Base-by-base conservation (phyloP, 768 basidiomycete genomes). In the Hericium alpestre region DNA sequence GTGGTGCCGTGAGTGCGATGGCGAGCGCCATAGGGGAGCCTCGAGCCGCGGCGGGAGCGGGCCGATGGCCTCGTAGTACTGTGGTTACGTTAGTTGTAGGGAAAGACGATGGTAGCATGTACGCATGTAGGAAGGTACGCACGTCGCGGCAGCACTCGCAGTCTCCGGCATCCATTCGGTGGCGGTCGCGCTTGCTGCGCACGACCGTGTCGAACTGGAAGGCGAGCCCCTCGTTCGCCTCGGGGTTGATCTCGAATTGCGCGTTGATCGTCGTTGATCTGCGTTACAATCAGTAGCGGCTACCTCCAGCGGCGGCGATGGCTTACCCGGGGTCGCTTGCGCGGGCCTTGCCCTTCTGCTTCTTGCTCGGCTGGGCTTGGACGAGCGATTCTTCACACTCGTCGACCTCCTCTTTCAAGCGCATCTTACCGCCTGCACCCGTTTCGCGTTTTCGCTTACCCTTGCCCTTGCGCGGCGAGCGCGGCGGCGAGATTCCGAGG, bases 91-190 rank as follows among this genome's bases (percentile, higher is more conserved):
- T 58, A 25, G 4, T 2, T 25, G 25, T 25, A 25, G 5, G 25
- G 54, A 39, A 11, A 23, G 49, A 40, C 27, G 58, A 38, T 12
- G 4, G 20, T 20, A 40, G 61, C 32, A 7, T 59, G 37, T 23
- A 38, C 5, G 15, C 12, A 41, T 25, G 18, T 27, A 20, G 27
- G 25, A 25, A 46, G 25, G 18, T 15, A 70, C 80, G 57, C 64
- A 90, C 92, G 51, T 84, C 85, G 41, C 74, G 79, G 67, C 93
- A 95, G 58, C 84, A 86, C 60, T 89, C 87, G 66, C 91, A 95
- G 60, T 91, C 89, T 1, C 77, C 81, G 3, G 79, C 93, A 52
- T 86, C 76, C 76, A 95, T 76, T 53, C 73, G 72, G 61, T 75
- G 76, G 37, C 93, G 74, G 38, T 81, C 79, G 16, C 79, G 78